Conservation (phyloP, 2,329 filamentous ascomycete genomes). For the Fusarium solani-melongenae region DNA sequence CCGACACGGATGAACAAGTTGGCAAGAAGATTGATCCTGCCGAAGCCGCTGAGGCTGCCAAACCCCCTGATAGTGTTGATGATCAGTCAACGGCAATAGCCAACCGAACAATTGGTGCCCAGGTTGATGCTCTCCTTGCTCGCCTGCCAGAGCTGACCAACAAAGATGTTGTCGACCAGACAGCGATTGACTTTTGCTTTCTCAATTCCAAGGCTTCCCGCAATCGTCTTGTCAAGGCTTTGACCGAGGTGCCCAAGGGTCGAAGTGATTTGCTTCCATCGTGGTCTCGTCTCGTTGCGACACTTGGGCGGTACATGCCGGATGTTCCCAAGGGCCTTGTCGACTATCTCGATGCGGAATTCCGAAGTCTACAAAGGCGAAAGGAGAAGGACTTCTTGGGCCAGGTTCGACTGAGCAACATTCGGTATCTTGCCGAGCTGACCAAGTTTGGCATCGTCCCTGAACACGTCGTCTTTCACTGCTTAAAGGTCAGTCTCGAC, state of each 20-base stretch:
- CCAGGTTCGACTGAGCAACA: slow-evolving; percentile 91
- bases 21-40: slow-evolving; percentile 76
- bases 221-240: slow-evolving; percentile 90
- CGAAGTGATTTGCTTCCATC: slow-evolving; percentile 89
- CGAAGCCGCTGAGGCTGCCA: slow-evolving; percentile 62
- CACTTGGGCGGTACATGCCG: slow-evolving; percentile 90
- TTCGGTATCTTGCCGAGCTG: slow-evolving; percentile 96
- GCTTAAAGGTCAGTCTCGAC: slow-evolving; percentile 95
- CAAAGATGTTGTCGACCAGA: slow-evolving; percentile 91
- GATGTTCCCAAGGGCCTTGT: slow-evolving; percentile 94
- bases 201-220: slow-evolving; percentile 98
- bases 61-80: slow-evolving; percentile 68
- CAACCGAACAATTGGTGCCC: slow-evolving; percentile 97
- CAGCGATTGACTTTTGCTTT: slow-evolving; percentile 97
- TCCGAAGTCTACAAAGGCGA: slow-evolving; percentile 93
- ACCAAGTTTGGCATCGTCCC: slow-evolving; percentile 99
- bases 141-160: slow-evolving; percentile 91
- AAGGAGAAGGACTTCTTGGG: slow-evolving; percentile 98
- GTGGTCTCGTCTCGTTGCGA: slow-evolving; percentile 93
- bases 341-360: slow-evolving; percentile 93
- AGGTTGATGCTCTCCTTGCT: slow-evolving; percentile 90
- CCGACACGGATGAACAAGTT: slow-evolving; percentile 82
- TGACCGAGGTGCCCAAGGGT: slow-evolving; percentile 95
- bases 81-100: slow-evolving; percentile 94
- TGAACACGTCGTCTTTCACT: slow-evolving; percentile 98